A percentile compares a stretch with the other conserved stretches of the same genome.
phyloP scores from a whole-genome alignment of 1,284 basidiomycete genomes.

The Rhodotorula sp. region DNA sequence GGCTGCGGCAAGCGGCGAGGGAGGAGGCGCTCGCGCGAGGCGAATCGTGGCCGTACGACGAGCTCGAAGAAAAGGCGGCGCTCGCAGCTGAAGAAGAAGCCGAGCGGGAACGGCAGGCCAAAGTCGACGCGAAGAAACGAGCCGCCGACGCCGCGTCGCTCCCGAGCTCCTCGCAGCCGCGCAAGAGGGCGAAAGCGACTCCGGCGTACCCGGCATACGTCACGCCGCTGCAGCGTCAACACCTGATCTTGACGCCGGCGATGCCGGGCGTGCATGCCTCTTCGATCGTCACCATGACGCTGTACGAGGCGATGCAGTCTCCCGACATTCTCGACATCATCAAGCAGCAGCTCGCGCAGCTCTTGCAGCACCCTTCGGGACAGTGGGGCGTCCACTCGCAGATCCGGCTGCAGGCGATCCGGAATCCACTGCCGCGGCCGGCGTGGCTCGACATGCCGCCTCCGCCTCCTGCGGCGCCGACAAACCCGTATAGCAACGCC shows the following conservation, averaged over 20 bases:
- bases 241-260: constrained; percentile 3
- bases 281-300: constrained; percentile 7
- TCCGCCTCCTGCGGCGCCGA: neutral
- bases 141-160: neutral
- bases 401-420: constrained; percentile 6
- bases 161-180: neutral
- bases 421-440: neutral
- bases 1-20: constrained; percentile 44
- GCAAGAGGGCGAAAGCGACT: constrained; percentile 25
- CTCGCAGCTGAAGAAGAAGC: neutral
- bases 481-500: neutral
- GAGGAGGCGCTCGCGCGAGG: constrained; percentile 31
- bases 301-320: constrained; percentile 4
- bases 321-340: constrained; percentile 2
- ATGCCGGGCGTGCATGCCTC: neutral
- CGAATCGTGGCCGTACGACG: constrained; percentile 32
- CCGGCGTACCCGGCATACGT: neutral
- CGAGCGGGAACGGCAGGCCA: neutral
- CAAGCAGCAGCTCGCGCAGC: neutral
- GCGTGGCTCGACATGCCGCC: neutral
- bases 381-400: constrained; percentile 6
- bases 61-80: constrained; percentile 10
- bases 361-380: constrained; percentile 11
- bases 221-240: constrained; percentile 8
- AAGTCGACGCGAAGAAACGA: neutral